These are phyloP conservation scores for Corchorus olitorius DNA, from an alignment of 345 rosid species.

Conservation along the genomic window DNA sequence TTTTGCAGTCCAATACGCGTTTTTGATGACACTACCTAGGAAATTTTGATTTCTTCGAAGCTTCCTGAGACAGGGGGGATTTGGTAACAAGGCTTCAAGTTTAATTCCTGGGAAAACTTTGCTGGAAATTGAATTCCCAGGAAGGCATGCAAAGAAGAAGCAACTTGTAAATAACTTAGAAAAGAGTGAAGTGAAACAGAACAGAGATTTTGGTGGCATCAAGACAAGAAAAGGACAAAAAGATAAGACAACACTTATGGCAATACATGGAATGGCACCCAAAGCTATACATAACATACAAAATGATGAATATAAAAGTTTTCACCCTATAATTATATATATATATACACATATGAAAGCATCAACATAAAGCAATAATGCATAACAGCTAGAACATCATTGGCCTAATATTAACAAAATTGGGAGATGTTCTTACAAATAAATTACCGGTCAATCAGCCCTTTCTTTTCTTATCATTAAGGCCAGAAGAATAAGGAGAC, in stretches of 20 bases:
- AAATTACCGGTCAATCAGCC: conserved; percentile 18
- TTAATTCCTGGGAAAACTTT: background rate
- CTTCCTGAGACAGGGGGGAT: background rate
- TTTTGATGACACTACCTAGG: background rate
- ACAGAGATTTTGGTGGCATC: background rate
- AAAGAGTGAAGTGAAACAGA: background rate
- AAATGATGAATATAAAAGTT: background rate
- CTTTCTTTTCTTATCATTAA: background rate
- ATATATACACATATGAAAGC: conserved; percentile 25
- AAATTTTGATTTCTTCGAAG: background rate
- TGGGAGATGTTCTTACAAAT: conserved; percentile 21
- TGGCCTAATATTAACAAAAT: conserved; percentile 37
- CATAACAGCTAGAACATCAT: conserved; percentile 25
- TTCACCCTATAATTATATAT: conserved; percentile 13
- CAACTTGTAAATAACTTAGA: too few species aligned
- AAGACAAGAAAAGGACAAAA: background rate
- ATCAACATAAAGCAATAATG: conserved; percentile 16
- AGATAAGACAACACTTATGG: background rate
- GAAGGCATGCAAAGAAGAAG: too few species aligned
- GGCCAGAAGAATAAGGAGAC: conserved; percentile 19
- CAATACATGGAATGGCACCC: background rate
- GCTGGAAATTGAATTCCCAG: background rate
- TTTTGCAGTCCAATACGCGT: background rate
- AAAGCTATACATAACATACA: background rate
- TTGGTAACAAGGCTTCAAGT: background rate